Evolutionary conservation across 2,329 filamentous ascomycete genomes (phyloP).

Genomic region (Ceratocystis cubensis): DNA sequence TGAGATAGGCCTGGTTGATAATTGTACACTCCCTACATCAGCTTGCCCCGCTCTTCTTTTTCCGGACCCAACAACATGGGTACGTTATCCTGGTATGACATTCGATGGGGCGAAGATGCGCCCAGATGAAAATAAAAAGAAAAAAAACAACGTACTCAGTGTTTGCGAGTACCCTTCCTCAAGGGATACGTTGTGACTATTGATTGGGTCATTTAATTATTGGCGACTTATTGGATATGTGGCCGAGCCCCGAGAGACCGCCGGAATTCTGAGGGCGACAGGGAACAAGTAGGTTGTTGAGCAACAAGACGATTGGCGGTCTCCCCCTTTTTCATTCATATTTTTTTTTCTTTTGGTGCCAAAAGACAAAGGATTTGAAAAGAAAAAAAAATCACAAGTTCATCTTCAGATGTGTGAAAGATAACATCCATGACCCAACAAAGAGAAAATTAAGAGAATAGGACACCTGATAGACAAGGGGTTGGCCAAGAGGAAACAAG

Average conservation of each 20-base stretch:
- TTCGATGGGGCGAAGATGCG: background rate
- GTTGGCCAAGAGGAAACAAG: background rate
- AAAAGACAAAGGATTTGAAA: background rate
- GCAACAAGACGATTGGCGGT: background rate
- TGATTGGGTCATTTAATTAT: background rate
- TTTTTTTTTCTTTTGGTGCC: background rate
- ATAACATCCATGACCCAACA: background rate
- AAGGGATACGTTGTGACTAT: background rate
- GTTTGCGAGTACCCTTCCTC: background rate
- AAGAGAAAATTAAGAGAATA: background rate
- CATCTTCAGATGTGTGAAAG: background rate
- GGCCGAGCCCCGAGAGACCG: constrained; percentile 4
- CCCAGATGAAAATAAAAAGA: background rate
- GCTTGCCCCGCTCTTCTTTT: background rate
- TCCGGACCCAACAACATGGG: constrained; percentile 1
- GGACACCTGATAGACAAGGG: background rate
- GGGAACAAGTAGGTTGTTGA: background rate
- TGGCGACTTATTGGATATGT: background rate
- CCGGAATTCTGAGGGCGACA: background rate
- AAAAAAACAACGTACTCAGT: background rate
- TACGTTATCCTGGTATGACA: background rate
- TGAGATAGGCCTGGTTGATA: background rate
- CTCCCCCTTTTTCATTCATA: background rate
- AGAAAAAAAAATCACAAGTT: background rate
- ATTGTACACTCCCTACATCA: background rate